Evolutionary conservation across 169 alveolate genomes (phyloP).

Genomic region (Ichthyophthirius multifiliis): DNA sequence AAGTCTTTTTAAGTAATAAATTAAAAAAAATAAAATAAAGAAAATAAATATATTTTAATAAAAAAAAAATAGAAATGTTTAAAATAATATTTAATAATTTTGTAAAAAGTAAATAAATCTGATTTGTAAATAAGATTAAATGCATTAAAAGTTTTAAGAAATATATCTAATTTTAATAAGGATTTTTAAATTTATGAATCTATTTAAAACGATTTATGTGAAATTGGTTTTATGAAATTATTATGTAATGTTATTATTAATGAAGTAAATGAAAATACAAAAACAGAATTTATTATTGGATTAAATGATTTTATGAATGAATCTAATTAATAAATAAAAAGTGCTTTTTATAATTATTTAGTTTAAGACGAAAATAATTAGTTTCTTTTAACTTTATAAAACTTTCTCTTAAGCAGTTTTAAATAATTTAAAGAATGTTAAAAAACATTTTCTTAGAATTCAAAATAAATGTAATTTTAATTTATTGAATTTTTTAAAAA

Average conservation of each 20-base stretch:
- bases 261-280: neutral
- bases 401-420: neutral
- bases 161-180: neutral
- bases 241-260: neutral
- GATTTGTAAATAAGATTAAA: neutral
- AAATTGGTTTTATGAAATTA: neutral
- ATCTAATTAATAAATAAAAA: neutral
- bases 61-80: neutral
- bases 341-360: neutral
- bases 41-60: too few species aligned
- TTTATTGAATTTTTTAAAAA: too few species aligned
- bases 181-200: neutral
- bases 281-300: neutral
- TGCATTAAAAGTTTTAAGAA: neutral
- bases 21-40: too few species aligned
- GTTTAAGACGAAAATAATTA: neutral
- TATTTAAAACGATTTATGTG: neutral
- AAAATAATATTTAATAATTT: neutral
- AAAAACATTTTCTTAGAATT: too few species aligned
- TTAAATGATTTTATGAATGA: neutral
- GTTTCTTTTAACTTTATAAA: neutral
- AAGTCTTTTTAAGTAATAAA: neutral
- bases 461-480: too few species aligned
- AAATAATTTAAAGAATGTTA: neutral
- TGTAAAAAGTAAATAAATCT: neutral